phyloP scores from a whole-genome alignment of 1,284 basidiomycete genomes.

The Mycena sp. region DNA sequence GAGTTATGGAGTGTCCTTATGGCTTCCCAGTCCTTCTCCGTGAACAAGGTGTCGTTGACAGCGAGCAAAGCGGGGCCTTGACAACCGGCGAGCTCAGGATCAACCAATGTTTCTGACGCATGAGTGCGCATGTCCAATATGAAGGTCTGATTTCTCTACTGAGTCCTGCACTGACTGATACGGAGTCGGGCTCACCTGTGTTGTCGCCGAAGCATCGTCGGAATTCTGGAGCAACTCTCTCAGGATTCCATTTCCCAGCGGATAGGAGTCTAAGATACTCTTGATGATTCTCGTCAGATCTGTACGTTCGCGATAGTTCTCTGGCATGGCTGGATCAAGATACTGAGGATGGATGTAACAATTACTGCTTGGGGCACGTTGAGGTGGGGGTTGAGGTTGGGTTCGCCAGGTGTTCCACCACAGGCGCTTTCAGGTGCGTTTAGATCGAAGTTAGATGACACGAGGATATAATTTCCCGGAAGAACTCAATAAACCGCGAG shows the following conservation, averaged over 20 bases:
- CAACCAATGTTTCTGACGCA: slow-evolving; percentile 26
- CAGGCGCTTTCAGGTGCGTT: not conserved
- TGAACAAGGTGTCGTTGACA: slow-evolving; percentile 40
- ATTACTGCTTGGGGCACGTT: not conserved
- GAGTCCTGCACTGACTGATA: not conserved
- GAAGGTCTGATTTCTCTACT: slow-evolving; percentile 31
- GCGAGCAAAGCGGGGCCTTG: slow-evolving; percentile 44
- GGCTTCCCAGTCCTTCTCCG: slow-evolving; percentile 40
- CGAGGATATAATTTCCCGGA: slow-evolving; percentile 23
- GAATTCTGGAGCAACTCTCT: slow-evolving; percentile 45
- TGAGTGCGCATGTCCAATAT: slow-evolving; percentile 39
- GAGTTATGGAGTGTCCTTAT: slow-evolving; percentile 40
- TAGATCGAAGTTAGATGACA: slow-evolving; percentile 11
- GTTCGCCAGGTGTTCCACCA: too few relatives aligned
- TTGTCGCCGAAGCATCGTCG: slow-evolving; percentile 40
- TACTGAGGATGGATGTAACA: not conserved
- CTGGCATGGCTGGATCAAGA: slow-evolving; percentile 4
- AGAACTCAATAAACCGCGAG: slow-evolving; percentile 8
- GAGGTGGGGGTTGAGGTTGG: not conserved
- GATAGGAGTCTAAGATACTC: slow-evolving; percentile 41
- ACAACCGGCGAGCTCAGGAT: slow-evolving; percentile 27
- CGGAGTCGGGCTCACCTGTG: slow-evolving; percentile 31
- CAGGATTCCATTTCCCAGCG: slow-evolving; percentile 40
- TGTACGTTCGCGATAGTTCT: slow-evolving; percentile 25
- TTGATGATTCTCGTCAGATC: slow-evolving; percentile 34